Base-by-base conservation (phyloP, 495 filamentous ascomycete genomes). In the Schizothecium vesticola region DNA sequence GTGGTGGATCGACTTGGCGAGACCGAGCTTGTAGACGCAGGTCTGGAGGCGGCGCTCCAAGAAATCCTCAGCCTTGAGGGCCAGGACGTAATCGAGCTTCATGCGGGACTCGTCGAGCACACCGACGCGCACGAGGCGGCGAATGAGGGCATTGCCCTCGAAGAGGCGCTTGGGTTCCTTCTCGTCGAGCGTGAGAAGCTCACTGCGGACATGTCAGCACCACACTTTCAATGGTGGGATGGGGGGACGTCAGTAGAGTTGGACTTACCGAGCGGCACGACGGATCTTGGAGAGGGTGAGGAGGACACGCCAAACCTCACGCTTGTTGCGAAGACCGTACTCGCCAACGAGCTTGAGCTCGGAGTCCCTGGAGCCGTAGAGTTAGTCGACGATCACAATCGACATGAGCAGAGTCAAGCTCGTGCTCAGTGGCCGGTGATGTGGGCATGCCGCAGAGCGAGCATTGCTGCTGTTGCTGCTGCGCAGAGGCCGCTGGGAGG, bases 51-150 rank as follows among this genome's bases (percentile, higher is more conserved):
- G 92, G 76, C 95, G 94, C 90, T 99, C 95, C 84, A 99, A 88
- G 90, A 99, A 99, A 82, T 99, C 95, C 83, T 99, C 96, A 77
- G 91, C 89, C 86, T 93, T 93, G 70, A 99, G 90, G 81, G 95
- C 95, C 77, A 99, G 87, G 79, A 99, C 95, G 91, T 99, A 99
- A 96, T 99, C 95, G 86, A 99, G 93, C 91, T 97, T 99, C 96
- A 98, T 99, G 88, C 96, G 95, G 81, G 92, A 91, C 87, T 99
- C 95, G 81, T 99, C 95, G 81, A 99, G 91, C 79, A 99, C 95
- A 92, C 95, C 95, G 79, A 98, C 93, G 82, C 95, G 96, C 76
- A 99, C 96, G 67, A 99, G 93, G 89, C 95, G 95, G 80, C 95
- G 96, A 90, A 99, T 99, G 79, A 99, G 88, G 81, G 95, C 95